Evolutionary conservation across 805 yeast species (phyloP).

Genomic region (Saccharomycopsis capsularis): DNA sequence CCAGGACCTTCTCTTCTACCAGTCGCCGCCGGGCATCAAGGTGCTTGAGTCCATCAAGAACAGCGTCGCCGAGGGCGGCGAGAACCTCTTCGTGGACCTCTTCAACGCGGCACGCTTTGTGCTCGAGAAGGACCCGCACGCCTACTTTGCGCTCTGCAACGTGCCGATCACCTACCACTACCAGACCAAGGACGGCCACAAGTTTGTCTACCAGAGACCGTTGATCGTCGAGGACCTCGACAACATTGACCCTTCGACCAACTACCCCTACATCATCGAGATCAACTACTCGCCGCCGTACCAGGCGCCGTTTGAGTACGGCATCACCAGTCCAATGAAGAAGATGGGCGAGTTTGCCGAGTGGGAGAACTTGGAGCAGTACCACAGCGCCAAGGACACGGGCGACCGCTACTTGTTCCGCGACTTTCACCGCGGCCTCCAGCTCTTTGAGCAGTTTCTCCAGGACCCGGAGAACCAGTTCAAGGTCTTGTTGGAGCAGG

Average conservation of each 20-base stretch:
- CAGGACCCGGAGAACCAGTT: slow-evolving; percentile 48
- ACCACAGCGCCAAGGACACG: slow-evolving; percentile 31
- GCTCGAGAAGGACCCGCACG: slow-evolving; percentile 49
- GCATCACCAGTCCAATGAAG: slow-evolving; percentile 34
- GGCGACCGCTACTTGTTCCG: slow-evolving; percentile 39
- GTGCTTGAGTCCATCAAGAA: slow-evolving; percentile 49
- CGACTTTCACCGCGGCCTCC: slow-evolving; percentile 53
- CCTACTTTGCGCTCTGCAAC: slow-evolving; percentile 51
- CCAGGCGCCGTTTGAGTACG: slow-evolving; percentile 68
- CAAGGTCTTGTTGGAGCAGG: slow-evolving; percentile 47
- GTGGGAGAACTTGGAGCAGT: slow-evolving; percentile 17
- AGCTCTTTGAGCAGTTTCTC: slow-evolving; percentile 52
- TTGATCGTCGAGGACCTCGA: slow-evolving; percentile 49
- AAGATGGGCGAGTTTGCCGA: slow-evolving; percentile 22
- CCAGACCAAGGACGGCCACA: slow-evolving; percentile 45
- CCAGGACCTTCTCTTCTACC: slow-evolving; percentile 71
- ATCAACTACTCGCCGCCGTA: slow-evolving; percentile 77
- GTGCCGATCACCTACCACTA: slow-evolving; percentile 69
- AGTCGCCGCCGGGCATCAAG: slow-evolving; percentile 77
- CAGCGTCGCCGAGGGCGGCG: slow-evolving; percentile 51
- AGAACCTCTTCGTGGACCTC: slow-evolving; percentile 62
- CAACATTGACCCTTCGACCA: slow-evolving; percentile 29
- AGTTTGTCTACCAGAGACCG: slow-evolving; percentile 57
- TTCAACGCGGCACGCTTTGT: slow-evolving; percentile 56
- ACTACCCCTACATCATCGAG: slow-evolving; percentile 38